Evolutionary conservation across 1,284 basidiomycete genomes (phyloP).

Genomic region (Puccinia brachypodii): DNA sequence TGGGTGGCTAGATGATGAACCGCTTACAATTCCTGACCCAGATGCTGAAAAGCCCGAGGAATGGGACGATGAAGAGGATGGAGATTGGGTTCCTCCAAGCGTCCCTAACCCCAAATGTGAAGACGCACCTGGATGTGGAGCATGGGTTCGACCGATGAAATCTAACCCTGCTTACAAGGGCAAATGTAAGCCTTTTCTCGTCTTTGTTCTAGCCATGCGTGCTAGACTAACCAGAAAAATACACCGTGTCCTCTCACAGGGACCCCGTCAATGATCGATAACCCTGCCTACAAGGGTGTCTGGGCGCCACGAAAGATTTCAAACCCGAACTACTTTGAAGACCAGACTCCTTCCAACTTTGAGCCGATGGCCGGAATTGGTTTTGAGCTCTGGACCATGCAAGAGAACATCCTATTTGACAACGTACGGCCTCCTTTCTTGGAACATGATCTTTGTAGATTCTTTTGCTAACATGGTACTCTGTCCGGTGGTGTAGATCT

Average conservation of each 20-base stretch:
- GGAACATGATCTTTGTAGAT: not conserved
- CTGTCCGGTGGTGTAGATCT: conserved; percentile 65
- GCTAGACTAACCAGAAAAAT: not conserved
- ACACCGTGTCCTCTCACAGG: not conserved
- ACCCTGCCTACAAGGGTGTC: conserved; percentile 94
- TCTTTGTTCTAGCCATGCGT: not conserved
- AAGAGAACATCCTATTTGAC: conserved; percentile 81
- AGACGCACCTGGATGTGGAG: conserved; percentile 87
- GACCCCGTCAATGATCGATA: conserved; percentile 79
- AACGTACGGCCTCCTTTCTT: conserved; percentile 49
- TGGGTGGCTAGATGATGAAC: conserved; percentile 92
- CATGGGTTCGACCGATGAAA: conserved; percentile 61
- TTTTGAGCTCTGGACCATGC: conserved; percentile 99
- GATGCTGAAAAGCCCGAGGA: conserved; percentile 91
- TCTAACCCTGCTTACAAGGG: conserved; percentile 57
- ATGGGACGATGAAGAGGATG: conserved; percentile 99
- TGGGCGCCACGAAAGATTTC: conserved; percentile 89
- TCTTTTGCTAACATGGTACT: not conserved
- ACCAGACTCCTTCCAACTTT: conserved; percentile 74
- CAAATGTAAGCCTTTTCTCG: conserved; percentile 52
- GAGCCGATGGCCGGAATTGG: conserved; percentile 73
- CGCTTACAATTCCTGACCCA: conserved; percentile 79
- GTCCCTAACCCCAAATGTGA: conserved; percentile 78
- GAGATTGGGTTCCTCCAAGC: conserved; percentile 91
- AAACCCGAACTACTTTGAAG: conserved; percentile 92